Conservation (phyloP, 148 eudicot species). For the Amaranthus palmeri region DNA sequence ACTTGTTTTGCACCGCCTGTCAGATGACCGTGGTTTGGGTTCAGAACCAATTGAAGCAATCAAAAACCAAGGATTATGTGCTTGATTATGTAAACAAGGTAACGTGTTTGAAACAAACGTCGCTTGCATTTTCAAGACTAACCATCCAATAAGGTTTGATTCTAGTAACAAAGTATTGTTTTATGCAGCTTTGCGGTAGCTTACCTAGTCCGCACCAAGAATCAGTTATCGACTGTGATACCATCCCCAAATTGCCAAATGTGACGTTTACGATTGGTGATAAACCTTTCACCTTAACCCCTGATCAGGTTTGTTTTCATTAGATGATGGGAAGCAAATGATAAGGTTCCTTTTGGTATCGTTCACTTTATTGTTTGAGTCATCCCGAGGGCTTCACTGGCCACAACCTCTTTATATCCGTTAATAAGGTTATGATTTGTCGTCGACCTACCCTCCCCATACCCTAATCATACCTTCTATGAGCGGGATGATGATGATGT, state of each 20-base stretch:
- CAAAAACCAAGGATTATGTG: constrained; percentile 56
- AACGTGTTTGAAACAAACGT: constrained; percentile 1
- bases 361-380: not conserved
- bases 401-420: too few relatives aligned
- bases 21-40: constrained; percentile 85
- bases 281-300: constrained; percentile 58
- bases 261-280: constrained; percentile 70
- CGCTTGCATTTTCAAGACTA: not conserved
- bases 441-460: too few relatives aligned
- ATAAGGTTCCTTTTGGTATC: not conserved
- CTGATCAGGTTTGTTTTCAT: constrained; percentile 61
- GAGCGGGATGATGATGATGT: too few relatives aligned
- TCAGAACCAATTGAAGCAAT: constrained; percentile 53
- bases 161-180: constrained; percentile 11
- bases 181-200: constrained; percentile 67
- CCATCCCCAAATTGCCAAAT: constrained; percentile 53
- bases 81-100: constrained; percentile 70
- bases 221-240: constrained; percentile 57
- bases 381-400: too few relatives aligned
- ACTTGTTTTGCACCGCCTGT: constrained; percentile 58
- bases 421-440: too few relatives aligned
- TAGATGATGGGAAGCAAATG: constrained; percentile 1
- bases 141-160: not conserved
- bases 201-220: constrained; percentile 82
- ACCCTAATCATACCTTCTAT: too few relatives aligned